Conservation (phyloP, 2,329 filamentous ascomycete genomes). For the Alternaria triticimaculans region DNA sequence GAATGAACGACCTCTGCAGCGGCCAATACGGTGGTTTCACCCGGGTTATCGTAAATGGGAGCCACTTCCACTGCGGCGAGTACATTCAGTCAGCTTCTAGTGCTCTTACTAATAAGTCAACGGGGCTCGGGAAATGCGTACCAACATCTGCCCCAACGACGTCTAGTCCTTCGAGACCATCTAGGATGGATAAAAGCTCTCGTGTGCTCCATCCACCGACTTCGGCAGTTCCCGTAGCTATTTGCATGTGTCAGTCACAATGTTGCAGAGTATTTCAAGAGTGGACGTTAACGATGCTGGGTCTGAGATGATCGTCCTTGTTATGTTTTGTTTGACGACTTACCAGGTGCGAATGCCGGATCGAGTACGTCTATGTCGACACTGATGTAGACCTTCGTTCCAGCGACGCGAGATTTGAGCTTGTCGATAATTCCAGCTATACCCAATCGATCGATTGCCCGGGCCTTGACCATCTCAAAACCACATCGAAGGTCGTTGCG, state of each 20-base stretch:
- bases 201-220: constrained; percentile 68
- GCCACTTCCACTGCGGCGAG: constrained; percentile 62
- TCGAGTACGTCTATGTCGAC: constrained; percentile 66
- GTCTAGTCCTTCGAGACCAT: constrained; percentile 64
- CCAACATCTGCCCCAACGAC: constrained; percentile 66
- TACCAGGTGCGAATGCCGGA: constrained; percentile 62
- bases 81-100: constrained; percentile 4
- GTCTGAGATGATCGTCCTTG: too few species aligned
- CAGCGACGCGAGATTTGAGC: constrained; percentile 59
- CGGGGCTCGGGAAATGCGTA: constrained; percentile 28
- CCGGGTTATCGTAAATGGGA: constrained; percentile 67
- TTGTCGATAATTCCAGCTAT: constrained; percentile 56
- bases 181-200: constrained; percentile 64
- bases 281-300: too few species aligned
- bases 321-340: constrained; percentile 13
- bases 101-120: not conserved
- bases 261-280: too few species aligned
- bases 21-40: constrained; percentile 63
- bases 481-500: constrained; percentile 65
- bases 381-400: constrained; percentile 62
- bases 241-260: not conserved
- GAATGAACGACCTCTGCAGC: constrained; percentile 63
- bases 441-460: constrained; percentile 61
- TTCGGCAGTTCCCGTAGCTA: constrained; percentile 66
- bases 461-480: constrained; percentile 63